phyloP scores from a whole-genome alignment of 495 filamentous ascomycete species.

The Usnea hakonensis region DNA sequence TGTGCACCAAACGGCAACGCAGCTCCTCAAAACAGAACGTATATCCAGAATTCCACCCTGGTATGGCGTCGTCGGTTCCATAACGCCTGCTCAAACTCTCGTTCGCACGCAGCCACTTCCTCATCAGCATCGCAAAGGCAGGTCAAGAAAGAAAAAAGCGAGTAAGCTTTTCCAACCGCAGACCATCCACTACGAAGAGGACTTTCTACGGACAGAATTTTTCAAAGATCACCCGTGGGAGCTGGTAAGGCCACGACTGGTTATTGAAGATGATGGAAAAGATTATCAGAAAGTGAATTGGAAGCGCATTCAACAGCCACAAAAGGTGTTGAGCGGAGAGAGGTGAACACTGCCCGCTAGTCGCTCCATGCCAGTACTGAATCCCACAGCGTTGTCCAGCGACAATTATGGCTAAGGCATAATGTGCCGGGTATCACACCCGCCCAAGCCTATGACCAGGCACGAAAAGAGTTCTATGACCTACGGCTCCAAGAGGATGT shows the following conservation, averaged over 20 bases:
- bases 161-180: constrained; percentile 75
- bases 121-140: constrained; percentile 49
- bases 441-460: constrained; percentile 72
- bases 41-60: constrained; percentile 56
- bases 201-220: constrained; percentile 70
- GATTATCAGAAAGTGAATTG: constrained; percentile 71
- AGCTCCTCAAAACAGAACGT: constrained; percentile 46
- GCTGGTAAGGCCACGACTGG: constrained; percentile 74
- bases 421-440: constrained; percentile 51
- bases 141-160: constrained; percentile 51
- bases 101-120: constrained; percentile 60
- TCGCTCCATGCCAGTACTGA: constrained; percentile 21
- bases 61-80: constrained; percentile 62
- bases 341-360: constrained; percentile 13
- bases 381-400: constrained; percentile 72
- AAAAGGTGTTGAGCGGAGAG: constrained; percentile 65
- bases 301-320: constrained; percentile 69
- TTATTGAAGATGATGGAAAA: constrained; percentile 79
- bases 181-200: constrained; percentile 74
- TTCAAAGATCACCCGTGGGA: constrained; percentile 97
- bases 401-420: constrained; percentile 77
- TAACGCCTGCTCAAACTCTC: constrained; percentile 74
- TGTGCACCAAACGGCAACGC: constrained; percentile 59
- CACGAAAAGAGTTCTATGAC: constrained; percentile 83
- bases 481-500: constrained; percentile 75